phyloP scores from a whole-genome alignment of 1,284 basidiomycete genomes.

The Pseudozyma sp. region DNA sequence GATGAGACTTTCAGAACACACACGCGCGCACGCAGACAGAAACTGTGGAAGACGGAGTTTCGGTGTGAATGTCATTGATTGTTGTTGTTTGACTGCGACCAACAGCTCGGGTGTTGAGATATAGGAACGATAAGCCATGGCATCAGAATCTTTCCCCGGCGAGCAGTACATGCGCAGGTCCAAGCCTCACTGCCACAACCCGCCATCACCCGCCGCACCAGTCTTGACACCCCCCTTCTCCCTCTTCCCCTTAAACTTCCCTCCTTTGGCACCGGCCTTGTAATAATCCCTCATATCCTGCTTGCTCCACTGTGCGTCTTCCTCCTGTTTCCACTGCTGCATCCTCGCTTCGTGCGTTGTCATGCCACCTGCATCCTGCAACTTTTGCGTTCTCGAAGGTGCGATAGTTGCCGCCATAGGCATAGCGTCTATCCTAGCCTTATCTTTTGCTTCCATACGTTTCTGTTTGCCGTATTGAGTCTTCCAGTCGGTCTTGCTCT shows the following conservation, averaged over 20 bases:
- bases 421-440: conserved; percentile 36
- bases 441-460: conserved; percentile 46
- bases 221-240: conserved; percentile 63
- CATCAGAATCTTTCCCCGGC: neutral
- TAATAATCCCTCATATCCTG: conserved; percentile 61
- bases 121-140: neutral
- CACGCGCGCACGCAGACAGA: neutral
- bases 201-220: conserved; percentile 46
- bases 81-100: neutral
- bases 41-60: neutral
- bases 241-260: conserved; percentile 61
- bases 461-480: conserved; percentile 46
- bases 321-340: conserved; percentile 59
- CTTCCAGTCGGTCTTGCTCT: conserved; percentile 64
- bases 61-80: neutral
- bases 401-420: conserved; percentile 45
- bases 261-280: conserved; percentile 59
- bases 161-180: no score
- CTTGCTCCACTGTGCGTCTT: conserved; percentile 45
- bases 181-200: conserved; percentile 52
- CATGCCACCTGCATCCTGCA: conserved; percentile 53
- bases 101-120: neutral
- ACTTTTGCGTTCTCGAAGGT: conserved; percentile 52
- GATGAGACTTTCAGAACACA: no score
- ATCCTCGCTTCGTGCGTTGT: conserved; percentile 50